Conservation (phyloP, 169 alveolate species). For the Plasmodium inui region DNA sequence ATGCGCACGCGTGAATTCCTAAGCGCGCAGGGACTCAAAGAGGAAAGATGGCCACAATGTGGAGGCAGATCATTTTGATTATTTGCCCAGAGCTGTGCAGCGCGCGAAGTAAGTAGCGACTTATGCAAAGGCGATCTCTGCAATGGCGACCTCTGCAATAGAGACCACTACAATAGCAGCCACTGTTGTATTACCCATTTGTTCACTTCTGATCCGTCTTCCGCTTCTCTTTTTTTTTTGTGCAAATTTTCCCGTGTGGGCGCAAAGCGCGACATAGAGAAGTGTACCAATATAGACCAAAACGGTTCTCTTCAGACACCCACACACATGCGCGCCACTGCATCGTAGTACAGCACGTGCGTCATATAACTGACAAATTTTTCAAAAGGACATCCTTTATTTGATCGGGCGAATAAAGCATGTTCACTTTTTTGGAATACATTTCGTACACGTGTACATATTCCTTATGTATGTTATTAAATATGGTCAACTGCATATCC, state of each 20-base stretch:
- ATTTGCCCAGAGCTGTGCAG: background rate
- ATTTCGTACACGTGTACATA: conserved; percentile 22
- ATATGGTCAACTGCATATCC: background rate
- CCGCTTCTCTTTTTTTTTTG: background rate
- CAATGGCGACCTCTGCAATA: no score
- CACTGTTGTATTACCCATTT: background rate
- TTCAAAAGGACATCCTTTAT: conserved; percentile 49
- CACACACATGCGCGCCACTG: background rate
- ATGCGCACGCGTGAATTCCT: background rate
- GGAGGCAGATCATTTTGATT: background rate
- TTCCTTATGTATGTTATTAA: conserved; percentile 23
- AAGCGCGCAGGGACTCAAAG: background rate
- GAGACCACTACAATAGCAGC: background rate
- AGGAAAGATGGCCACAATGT: background rate
- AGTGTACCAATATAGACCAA: background rate
- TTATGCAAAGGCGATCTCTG: no score
- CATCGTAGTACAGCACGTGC: background rate
- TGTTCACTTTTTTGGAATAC: background rate
- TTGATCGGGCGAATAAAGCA: conserved; percentile 38
- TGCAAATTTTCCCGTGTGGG: background rate
- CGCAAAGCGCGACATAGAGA: background rate
- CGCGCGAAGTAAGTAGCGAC: background rate
- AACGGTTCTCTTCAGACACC: background rate
- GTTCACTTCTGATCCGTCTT: background rate
- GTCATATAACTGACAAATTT: background rate